A percentile compares a stretch with the other conserved stretches of the same genome.
phyloP scores from a whole-genome alignment of 176 grass and related monocot genomes.

The Tillandsia leiboldiana region DNA sequence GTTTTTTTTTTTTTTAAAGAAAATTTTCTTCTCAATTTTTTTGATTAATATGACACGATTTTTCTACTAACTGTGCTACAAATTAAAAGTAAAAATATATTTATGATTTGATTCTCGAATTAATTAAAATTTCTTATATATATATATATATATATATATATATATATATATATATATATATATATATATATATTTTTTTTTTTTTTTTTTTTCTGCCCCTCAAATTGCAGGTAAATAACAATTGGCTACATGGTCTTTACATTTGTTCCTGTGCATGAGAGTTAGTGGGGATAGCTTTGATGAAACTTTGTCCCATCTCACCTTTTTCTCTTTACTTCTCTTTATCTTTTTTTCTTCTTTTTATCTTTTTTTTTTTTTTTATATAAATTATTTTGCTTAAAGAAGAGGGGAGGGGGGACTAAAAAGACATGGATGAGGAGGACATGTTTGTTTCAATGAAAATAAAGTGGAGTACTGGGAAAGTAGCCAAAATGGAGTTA shows the following conservation, averaged over 20 bases:
- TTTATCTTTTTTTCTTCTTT: constrained; percentile 13
- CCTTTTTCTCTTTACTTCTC: neutral
- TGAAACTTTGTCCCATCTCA: constrained; percentile 30
- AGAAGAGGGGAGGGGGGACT: constrained; percentile 10
- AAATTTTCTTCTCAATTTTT: neutral
- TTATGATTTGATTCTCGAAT: neutral
- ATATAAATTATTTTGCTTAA: constrained; percentile 34
- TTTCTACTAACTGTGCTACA: neutral
- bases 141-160: neutral
- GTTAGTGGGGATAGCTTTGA: constrained; percentile 42
- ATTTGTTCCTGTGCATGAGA: constrained; percentile 12
- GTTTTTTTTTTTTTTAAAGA: neutral
- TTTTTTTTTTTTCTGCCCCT: neutral
- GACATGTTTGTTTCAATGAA: neutral
- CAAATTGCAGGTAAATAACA: constrained; percentile 62
- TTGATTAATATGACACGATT: neutral
- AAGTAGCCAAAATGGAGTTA: constrained; percentile 7
- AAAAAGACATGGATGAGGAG: neutral
- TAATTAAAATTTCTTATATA: no score
- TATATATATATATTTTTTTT: neutral
- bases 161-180: no score
- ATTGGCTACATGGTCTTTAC: constrained; percentile 19
- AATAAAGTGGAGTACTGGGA: constrained; percentile 17
- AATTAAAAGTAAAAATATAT: neutral
- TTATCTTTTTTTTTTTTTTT: constrained; percentile 37